phyloP scores from a whole-genome alignment of 2,329 filamentous ascomycete genomes.

The Elsinoe ampelina region DNA sequence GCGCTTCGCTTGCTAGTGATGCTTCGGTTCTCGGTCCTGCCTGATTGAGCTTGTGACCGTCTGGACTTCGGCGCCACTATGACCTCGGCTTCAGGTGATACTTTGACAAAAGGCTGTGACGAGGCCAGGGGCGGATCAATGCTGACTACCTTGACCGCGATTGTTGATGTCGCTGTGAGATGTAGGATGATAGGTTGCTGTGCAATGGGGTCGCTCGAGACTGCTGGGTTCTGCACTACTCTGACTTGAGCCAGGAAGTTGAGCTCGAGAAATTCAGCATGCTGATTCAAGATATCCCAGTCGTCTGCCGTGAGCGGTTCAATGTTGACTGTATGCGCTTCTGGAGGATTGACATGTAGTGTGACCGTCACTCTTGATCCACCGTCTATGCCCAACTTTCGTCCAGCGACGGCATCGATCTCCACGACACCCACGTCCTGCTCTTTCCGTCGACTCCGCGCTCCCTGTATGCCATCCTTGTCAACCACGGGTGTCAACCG shows the following conservation, averaged over 20 bases:
- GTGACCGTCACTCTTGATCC: constrained; percentile 63
- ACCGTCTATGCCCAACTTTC: constrained; percentile 65
- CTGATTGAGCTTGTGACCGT: constrained; percentile 45
- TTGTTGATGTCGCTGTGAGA: constrained; percentile 88
- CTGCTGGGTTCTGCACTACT: constrained; percentile 72
- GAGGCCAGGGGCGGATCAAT: constrained; percentile 64
- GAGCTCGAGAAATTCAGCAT: constrained; percentile 89
- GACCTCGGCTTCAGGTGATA: constrained; percentile 88
- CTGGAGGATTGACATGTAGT: constrained; percentile 80
- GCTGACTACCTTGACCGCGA: constrained; percentile 77
- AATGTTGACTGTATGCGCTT: constrained; percentile 91
- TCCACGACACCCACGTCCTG: constrained; percentile 73
- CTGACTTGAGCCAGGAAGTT: constrained; percentile 90
- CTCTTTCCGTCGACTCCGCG: constrained; percentile 51
- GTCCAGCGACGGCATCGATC: constrained; percentile 75
- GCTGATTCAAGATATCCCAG: constrained; percentile 98
- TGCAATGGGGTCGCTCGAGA: constrained; percentile 45
- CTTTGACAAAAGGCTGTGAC: constrained; percentile 74
- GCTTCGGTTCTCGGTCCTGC: constrained; percentile 66
- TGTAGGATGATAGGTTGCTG: constrained; percentile 82
- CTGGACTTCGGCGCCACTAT: constrained; percentile 92
- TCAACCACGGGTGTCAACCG: constrained; percentile 63
- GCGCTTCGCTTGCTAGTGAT: constrained; percentile 68
- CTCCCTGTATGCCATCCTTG: constrained; percentile 54
- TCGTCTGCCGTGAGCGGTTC: constrained; percentile 91